These are phyloP conservation scores for Erodium trifolium DNA, from an alignment of 441 rosid genomes.

Conservation along the genomic window DNA sequence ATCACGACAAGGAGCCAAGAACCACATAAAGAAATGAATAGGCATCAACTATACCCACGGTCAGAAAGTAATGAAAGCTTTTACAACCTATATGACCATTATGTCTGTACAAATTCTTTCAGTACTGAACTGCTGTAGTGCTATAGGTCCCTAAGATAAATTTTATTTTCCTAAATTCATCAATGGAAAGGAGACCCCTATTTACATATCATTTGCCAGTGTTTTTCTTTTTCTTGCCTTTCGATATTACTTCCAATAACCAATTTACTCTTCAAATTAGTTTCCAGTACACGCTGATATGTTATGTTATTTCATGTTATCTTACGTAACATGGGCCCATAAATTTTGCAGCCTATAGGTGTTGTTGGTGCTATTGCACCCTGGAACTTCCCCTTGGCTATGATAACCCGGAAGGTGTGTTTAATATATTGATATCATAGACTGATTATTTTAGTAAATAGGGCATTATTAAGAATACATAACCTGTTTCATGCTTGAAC, in stretches of 20 bases:
- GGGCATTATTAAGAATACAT: neutral
- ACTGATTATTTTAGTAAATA: slow-evolving; percentile 10
- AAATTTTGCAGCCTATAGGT: slow-evolving; percentile 73
- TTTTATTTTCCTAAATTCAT: neutral
- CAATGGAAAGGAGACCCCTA: neutral
- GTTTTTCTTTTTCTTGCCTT: neutral
- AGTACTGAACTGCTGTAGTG: neutral
- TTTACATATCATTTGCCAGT: neutral
- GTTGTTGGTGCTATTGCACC: slow-evolving; percentile 95
- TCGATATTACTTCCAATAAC: neutral
- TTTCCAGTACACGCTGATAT: neutral
- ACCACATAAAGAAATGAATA: neutral
- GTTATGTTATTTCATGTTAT: slow-evolving; percentile 3
- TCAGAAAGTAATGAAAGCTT: neutral
- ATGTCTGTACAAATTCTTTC: neutral
- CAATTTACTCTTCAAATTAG: neutral
- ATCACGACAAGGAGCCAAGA: neutral
- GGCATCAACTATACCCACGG: neutral
- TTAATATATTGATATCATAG: slow-evolving; percentile 15
- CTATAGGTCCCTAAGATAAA: neutral
- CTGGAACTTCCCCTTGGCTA: slow-evolving; percentile 98
- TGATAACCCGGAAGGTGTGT: slow-evolving; percentile 93
- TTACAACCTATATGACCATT: neutral
- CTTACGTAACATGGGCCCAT: slow-evolving; percentile 8
- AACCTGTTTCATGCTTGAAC: slow-evolving; percentile 8